Evolutionary conservation across 495 filamentous ascomycete species (phyloP).

Genomic region (Neurospora sp.): DNA sequence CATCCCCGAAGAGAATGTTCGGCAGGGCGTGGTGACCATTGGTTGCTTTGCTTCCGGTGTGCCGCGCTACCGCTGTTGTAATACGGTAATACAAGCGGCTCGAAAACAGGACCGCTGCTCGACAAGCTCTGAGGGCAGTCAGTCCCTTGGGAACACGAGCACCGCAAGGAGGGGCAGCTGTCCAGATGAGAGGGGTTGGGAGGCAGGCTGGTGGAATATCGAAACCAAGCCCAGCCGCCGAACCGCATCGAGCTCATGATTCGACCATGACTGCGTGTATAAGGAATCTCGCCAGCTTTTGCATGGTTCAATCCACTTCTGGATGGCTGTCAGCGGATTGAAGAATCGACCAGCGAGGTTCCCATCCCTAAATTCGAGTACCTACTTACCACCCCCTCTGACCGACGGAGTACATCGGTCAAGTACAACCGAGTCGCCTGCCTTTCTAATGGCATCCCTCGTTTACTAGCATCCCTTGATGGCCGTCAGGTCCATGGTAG

Average conservation of each 20-base stretch:
- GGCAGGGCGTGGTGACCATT: slow-evolving; percentile 7
- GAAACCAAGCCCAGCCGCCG: background rate
- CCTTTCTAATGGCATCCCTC: too few relatives aligned
- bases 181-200: background rate
- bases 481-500: too few relatives aligned
- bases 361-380: background rate
- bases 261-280: background rate
- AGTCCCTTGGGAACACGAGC: background rate
- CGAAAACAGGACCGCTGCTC: background rate
- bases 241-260: background rate
- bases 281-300: background rate
- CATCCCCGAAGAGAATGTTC: background rate
- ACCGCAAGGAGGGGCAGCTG: slow-evolving; percentile 5
- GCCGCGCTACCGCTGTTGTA: slow-evolving; percentile 14
- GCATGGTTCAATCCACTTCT: background rate
- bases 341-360: background rate
- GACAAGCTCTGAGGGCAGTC: background rate
- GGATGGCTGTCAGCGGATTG: background rate
- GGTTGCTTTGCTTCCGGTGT: slow-evolving; percentile 7
- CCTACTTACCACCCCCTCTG: background rate
- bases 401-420: background rate
- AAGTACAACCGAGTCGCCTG: background rate
- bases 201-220: background rate
- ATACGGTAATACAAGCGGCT: slow-evolving; percentile 5
- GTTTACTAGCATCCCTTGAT: too few relatives aligned